Base-by-base conservation (phyloP, 805 yeast genomes). In the Metschnikowia picachoensis region DNA sequence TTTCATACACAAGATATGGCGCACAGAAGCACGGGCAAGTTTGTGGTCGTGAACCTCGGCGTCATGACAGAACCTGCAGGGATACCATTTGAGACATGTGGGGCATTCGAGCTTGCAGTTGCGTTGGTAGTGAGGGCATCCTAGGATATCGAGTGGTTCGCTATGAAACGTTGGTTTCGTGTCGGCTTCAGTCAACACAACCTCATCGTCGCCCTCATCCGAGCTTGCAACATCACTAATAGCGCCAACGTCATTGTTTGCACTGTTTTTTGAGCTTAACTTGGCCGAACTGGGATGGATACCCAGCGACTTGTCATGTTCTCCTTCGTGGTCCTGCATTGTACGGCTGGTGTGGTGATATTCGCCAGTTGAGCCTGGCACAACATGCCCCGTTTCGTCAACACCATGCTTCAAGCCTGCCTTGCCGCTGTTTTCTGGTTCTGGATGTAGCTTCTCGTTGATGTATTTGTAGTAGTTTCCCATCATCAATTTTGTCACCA, bases 1-100 rank as follows among this genome's bases (percentile, higher is more conserved):
- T 48, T 68, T 62, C 95, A 90, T 85, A 64, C 97, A 91, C 55
- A 89, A 72, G 48, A 91, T 78, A 60, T 83, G 83, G 47, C 71
- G 73, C 2, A 88, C 86, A 38, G 76, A 74, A 27, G 71, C 68
- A 38, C 96, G 73, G 4, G 59, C 44, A 30, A 72, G 65, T 58
- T 87, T 76, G 52, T 74, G 79, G 62, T 85, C 95, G 11, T 70
- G 58, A 17, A 75, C 73, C 25, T 62, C 76, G n/a, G 68, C 73
- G 58, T 86, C 95, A 64, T 91, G 97, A 61, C 97, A 91, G 53
- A 87, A 79, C 12, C 96, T 76, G 65, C 97, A 91, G 2, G 87
- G 67, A 54, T 71, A 85, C 92, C 95, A 91, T 59, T 74, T 73
- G 30, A 71, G 65, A 59, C 97, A 91, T 2, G 74, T 73, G 11